phyloP scores from a whole-genome alignment of 164 flowering plant species.

The Vitis cinerea region DNA sequence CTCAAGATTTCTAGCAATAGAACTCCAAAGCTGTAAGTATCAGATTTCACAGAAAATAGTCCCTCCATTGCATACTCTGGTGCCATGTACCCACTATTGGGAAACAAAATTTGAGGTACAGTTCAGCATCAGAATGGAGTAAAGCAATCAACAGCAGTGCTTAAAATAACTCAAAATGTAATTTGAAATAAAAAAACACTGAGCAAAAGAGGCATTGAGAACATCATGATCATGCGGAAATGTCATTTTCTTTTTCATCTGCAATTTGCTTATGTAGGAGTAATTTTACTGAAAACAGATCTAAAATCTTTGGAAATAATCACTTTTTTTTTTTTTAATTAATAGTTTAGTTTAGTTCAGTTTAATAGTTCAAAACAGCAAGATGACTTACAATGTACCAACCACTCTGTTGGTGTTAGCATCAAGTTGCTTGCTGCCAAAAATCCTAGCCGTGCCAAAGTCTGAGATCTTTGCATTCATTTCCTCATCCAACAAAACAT shows the following conservation, averaged over 20 bases:
- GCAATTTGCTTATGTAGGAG: constrained; percentile 18
- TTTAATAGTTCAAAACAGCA: not conserved
- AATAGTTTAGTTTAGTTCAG: not conserved
- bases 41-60: too few species aligned
- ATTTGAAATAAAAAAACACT: too few species aligned
- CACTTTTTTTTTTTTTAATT: not conserved
- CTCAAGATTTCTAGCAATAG: constrained; percentile 11
- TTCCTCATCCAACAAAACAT: too few species aligned
- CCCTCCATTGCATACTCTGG: too few species aligned
- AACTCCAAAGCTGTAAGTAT: constrained; percentile 21
- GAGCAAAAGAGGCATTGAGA: too few species aligned
- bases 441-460: constrained; percentile 35
- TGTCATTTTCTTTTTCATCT: not conserved
- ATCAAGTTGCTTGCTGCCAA: constrained; percentile 24
- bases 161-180: too few species aligned
- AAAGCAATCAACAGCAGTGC: too few species aligned
- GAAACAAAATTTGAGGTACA: too few species aligned
- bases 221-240: too few species aligned
- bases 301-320: too few species aligned
- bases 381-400: constrained; percentile 33
- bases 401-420: constrained; percentile 26
- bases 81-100: too few species aligned
- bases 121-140: constrained; percentile 4
- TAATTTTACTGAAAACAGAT: not conserved
- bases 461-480: constrained; percentile 27